phyloP scores from a whole-genome alignment of 2,329 filamentous ascomycete genomes.

The Scedosporium dehoogii region DNA sequence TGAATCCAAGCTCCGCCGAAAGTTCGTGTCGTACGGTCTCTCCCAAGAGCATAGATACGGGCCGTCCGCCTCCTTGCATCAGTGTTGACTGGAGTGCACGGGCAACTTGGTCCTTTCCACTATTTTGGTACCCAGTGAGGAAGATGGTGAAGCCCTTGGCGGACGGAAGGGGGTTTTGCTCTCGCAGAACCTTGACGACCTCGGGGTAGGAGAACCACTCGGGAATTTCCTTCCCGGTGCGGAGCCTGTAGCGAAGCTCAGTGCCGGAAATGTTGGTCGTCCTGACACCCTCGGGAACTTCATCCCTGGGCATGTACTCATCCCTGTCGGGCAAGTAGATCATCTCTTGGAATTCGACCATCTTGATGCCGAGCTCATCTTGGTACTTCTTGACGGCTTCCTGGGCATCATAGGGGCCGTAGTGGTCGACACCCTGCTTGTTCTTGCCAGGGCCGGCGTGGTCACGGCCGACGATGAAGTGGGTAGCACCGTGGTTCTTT shows the following conservation, averaged over 20 bases:
- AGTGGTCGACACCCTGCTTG: slow-evolving; percentile 93
- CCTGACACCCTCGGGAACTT: slow-evolving; percentile 73
- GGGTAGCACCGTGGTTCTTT: slow-evolving; percentile 97
- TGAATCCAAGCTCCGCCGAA: slow-evolving; percentile 92
- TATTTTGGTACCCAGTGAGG: slow-evolving; percentile 94
- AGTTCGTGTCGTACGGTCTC: slow-evolving; percentile 93
- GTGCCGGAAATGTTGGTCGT: slow-evolving; percentile 82
- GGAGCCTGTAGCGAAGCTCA: slow-evolving; percentile 85
- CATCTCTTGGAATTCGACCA: slow-evolving; percentile 99
- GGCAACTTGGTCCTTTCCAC: slow-evolving; percentile 92
- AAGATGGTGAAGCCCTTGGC: slow-evolving; percentile 97
- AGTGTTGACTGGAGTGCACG: slow-evolving; percentile 93
- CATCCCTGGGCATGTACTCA: slow-evolving; percentile 89
- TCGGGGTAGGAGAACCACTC: slow-evolving; percentile 99
- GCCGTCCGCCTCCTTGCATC: slow-evolving; percentile 94
- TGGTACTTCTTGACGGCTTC: slow-evolving; percentile 93
- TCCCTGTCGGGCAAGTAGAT: slow-evolving; percentile 96
- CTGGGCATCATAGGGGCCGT: slow-evolving; percentile 96
- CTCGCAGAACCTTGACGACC: slow-evolving; percentile 89
- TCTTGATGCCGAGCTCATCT: slow-evolving; percentile 94
- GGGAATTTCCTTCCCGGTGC: slow-evolving; percentile 87
- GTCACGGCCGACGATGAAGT: slow-evolving; percentile 98
- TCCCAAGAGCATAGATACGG: slow-evolving; percentile 87
- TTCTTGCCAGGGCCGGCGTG: slow-evolving; percentile 98
- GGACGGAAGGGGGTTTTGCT: slow-evolving; percentile 86